A percentile compares a stretch with the other conserved stretches of the same genome.
Evolutionary conservation across 129 eudicot genomes (phyloP).

Genomic region (Centella asiatica): DNA sequence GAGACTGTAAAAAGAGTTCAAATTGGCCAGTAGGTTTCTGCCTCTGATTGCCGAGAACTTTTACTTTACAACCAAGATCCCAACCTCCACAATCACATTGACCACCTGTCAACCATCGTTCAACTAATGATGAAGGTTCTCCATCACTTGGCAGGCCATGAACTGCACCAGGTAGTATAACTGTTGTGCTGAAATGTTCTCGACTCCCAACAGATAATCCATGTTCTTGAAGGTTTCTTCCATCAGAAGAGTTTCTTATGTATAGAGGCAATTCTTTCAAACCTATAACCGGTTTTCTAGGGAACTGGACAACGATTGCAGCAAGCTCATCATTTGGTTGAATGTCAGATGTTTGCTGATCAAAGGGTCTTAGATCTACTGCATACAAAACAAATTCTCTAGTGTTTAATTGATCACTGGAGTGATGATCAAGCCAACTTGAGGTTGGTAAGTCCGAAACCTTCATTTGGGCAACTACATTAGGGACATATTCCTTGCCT

Average conservation of each 20-base stretch:
- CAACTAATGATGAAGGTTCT: slow-evolving; percentile 53
- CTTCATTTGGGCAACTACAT: slow-evolving; percentile 73
- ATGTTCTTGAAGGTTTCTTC: slow-evolving; percentile 8
- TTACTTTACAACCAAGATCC: slow-evolving; percentile 78
- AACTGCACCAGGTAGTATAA: slow-evolving; percentile 57
- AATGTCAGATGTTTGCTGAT: slow-evolving; percentile 33
- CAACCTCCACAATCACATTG: slow-evolving; percentile 94
- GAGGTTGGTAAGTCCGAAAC: slow-evolving; percentile 38
- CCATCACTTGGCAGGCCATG: slow-evolving; percentile 72
- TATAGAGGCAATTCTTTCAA: slow-evolving; percentile 1
- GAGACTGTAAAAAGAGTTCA: slow-evolving; percentile 63
- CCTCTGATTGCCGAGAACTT: slow-evolving; percentile 28
- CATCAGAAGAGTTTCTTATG: not conserved
- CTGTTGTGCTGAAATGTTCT: slow-evolving; percentile 36
- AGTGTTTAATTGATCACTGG: not conserved
- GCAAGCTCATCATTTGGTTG: slow-evolving; percentile 58
- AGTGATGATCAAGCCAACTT: not conserved
- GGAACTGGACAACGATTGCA: slow-evolving; percentile 57
- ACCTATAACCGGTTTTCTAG: slow-evolving; percentile 13
- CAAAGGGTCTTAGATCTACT: slow-evolving; percentile 23
- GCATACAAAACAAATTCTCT: slow-evolving; percentile 60
- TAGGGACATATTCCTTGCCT: slow-evolving; percentile 48
- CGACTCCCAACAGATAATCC: slow-evolving; percentile 2
- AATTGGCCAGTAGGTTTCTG: slow-evolving; percentile 21
- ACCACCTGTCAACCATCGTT: slow-evolving; percentile 83